Base-by-base conservation (phyloP, 768 basidiomycete genomes). In the Serendipita vermifera region DNA sequence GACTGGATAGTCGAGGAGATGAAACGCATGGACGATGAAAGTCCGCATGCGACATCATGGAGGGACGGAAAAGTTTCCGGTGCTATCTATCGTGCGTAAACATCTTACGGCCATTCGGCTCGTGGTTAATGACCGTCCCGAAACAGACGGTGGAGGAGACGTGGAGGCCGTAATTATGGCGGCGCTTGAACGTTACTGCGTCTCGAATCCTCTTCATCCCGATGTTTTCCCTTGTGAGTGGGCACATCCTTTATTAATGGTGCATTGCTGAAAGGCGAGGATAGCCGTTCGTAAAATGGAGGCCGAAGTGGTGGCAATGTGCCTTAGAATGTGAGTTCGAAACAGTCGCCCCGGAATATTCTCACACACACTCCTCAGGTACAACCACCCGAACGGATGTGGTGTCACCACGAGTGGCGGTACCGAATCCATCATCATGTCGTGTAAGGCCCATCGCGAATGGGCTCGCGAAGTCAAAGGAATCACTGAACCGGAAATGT, bases 341-440 rank as follows among this genome's bases (percentile, higher is more conserved):
- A 14, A 29, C 33, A 32, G 5, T 38, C 55, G 9, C 3, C 24
- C 24, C 14, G 40, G 20, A 20, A 33, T 15, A 24, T 38, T 22
- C 51, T 64, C 38, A 59, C 3, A 57, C 53, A 31, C 29, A 7
- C 2, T 29, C 11, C 38, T 57, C 55, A 72, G 73, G 33, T 97
- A 85, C 72, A 82, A 88, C 64, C 82, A 84, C 60, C 85, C 90
- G 1, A 71, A 77, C 48, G 90, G 90, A 14, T 88, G 90, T 9
- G 94, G 94, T 11, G 83, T 82, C 4, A 97, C 93, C 69, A 99
- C 94, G 1, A 85, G 85, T 0, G 94, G 94, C 13, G 94, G 94
- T 4, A 99, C 94, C 0, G 94, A 99, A 67, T 88, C 86, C 20
- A 97, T 98, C 62, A 73, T 99, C 48, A 92, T 97, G 91, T 82